These are phyloP conservation scores for Saksenaea vasiformis DNA, from an alignment of 371 early-diverging fungal genomes.

Conservation along the genomic window DNA sequence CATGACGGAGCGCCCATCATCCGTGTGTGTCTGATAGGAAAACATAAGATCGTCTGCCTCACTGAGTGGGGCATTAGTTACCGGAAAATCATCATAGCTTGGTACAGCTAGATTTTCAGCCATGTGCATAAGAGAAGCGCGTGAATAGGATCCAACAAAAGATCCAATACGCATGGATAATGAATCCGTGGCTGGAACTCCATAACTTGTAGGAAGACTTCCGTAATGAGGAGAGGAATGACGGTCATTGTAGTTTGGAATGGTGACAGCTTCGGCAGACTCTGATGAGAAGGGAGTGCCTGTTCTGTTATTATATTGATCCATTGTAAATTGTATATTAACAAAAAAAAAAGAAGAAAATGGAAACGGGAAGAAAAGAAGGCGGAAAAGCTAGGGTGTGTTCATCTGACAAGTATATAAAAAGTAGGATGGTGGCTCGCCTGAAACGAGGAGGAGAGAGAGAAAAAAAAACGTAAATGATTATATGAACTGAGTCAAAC, in stretches of 20 bases:
- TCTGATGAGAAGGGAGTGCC: slow-evolving; percentile 5
- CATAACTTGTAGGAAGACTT: not conserved
- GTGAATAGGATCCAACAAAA: slow-evolving; percentile 54
- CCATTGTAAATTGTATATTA: not conserved
- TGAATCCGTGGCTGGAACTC: slow-evolving; percentile 9
- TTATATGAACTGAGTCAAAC: not conserved
- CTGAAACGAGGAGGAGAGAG: not conserved
- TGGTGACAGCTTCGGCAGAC: not conserved
- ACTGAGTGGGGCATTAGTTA: too few species aligned
- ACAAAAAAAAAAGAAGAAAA: not conserved
- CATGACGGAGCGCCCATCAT: not conserved
- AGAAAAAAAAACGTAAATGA: not conserved
- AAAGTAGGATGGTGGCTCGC: not conserved
- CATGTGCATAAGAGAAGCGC: slow-evolving; percentile 54
- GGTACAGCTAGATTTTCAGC: slow-evolving; percentile 49
- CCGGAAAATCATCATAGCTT: not conserved
- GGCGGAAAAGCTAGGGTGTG: not conserved
- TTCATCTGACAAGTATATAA: not conserved
- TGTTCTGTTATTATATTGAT: slow-evolving; percentile 15
- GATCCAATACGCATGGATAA: slow-evolving; percentile 30
- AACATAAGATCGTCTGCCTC: not conserved
- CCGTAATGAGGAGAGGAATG: not conserved
- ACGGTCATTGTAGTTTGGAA: not conserved
- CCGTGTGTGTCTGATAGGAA: not conserved
- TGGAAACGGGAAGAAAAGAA: not conserved